These are phyloP conservation scores for Primulina huaijiensis DNA, from an alignment of 257 asterid species.

Conservation along the genomic window DNA sequence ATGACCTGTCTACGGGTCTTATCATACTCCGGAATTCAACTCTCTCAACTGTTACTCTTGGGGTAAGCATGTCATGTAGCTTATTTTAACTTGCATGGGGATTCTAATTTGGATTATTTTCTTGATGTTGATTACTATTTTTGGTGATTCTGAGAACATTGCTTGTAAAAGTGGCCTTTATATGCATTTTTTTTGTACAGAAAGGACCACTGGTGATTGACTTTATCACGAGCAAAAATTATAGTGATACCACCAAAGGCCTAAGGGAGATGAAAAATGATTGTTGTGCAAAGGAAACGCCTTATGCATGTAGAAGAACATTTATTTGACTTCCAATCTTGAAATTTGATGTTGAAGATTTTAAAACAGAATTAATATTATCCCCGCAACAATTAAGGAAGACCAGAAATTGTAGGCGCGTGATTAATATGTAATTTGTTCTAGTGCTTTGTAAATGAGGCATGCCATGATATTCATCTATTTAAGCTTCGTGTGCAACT, in stretches of 20 bases:
- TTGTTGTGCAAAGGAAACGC: no score
- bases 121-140: not conserved
- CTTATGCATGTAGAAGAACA: not conserved
- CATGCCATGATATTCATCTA: slow-evolving; percentile 9
- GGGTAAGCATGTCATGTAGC: slow-evolving; percentile 51
- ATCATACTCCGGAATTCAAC: slow-evolving; percentile 67
- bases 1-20: slow-evolving; percentile 44
- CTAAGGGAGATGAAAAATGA: not conserved
- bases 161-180: not conserved
- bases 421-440: not conserved
- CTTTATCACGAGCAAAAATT: not conserved
- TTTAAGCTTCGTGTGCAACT: slow-evolving; percentile 15
- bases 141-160: not conserved
- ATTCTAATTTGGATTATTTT: not conserved
- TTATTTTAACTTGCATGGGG: slow-evolving; percentile 8
- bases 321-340: not conserved
- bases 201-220: not conserved
- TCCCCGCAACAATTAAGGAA: not conserved
- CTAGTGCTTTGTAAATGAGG: not conserved
- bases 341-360: not conserved
- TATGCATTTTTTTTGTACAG: not conserved
- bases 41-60: slow-evolving; percentile 72
- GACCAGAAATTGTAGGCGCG: not conserved
- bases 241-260: not conserved
- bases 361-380: no score